Evolutionary conservation across 345 rosid species (phyloP).

Genomic region (Gossypium herbaceum): DNA sequence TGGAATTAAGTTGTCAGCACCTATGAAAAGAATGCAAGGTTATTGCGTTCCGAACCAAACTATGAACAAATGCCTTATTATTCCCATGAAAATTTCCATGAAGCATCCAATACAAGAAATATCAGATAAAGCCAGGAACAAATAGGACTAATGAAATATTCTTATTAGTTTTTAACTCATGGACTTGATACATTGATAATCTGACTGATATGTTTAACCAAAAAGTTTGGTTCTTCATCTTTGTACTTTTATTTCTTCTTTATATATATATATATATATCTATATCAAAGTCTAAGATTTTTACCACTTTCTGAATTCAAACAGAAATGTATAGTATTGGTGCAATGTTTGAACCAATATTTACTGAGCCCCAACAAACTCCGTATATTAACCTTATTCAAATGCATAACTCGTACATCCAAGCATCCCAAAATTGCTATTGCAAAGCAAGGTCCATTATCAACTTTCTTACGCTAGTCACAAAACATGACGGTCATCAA

Average conservation of each 20-base stretch:
- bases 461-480: not conserved
- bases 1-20: slow-evolving; percentile 91
- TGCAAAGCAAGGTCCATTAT: not conserved
- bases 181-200: not conserved
- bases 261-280: not conserved
- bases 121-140: not conserved
- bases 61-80: not conserved
- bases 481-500: slow-evolving; percentile 4
- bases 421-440: not conserved
- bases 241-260: not conserved
- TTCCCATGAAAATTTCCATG: not conserved
- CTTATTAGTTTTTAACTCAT: not conserved
- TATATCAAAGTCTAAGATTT: not conserved
- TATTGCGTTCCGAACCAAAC: not conserved
- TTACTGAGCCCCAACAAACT: not conserved
- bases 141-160: not conserved
- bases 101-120: not conserved
- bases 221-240: not conserved
- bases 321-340: not conserved
- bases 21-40: slow-evolving; percentile 32
- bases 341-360: not conserved
- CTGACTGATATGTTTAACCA: not conserved
- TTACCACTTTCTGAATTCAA: not conserved
- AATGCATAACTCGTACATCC: not conserved
- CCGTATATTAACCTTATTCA: not conserved